Evolutionary conservation across 1,139 yeast genomes (phyloP).

Genomic region (Geotrichum fermentans): DNA sequence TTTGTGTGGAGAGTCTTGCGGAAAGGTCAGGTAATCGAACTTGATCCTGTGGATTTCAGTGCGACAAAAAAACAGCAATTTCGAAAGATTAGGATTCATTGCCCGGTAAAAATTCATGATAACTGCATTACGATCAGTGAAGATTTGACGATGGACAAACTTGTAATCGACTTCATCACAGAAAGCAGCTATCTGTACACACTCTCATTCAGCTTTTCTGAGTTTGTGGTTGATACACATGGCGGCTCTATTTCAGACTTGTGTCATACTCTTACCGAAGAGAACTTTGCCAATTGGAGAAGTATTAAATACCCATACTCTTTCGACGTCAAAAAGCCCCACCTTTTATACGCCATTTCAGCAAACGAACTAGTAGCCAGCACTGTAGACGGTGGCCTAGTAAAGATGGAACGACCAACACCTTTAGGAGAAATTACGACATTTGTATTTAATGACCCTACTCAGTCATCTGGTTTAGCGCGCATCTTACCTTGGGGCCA

Average conservation of each 20-base stretch:
- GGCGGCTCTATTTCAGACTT: slow-evolving; percentile 12
- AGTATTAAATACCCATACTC: slow-evolving; percentile 52
- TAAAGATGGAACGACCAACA: slow-evolving; percentile 45
- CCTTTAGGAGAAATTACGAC: slow-evolving; percentile 28
- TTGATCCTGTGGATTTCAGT: slow-evolving; percentile 26
- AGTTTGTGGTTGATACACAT: slow-evolving; percentile 9
- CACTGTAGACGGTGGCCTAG: slow-evolving; percentile 61
- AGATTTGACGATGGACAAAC: slow-evolving; percentile 19
- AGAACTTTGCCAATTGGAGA: slow-evolving; percentile 29
- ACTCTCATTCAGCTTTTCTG: slow-evolving; percentile 22
- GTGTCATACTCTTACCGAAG: slow-evolving; percentile 20
- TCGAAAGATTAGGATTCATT: slow-evolving; percentile 27
- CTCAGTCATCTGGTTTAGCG: slow-evolving; percentile 23
- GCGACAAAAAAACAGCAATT: slow-evolving; percentile 14
- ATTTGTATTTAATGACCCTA: slow-evolving; percentile 26
- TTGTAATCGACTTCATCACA: slow-evolving; percentile 30
- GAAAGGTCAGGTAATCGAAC: slow-evolving; percentile 25
- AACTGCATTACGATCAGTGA: slow-evolving; percentile 28
- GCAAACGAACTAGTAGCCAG: slow-evolving; percentile 48
- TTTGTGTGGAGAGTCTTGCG: slow-evolving; percentile 28
- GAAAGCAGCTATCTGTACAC: slow-evolving; percentile 31
- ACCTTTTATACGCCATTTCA: slow-evolving; percentile 48
- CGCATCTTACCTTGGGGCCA: slow-evolving; percentile 26
- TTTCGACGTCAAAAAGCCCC: slow-evolving; percentile 65
- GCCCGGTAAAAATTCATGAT: slow-evolving; percentile 24